Conservation (phyloP, 495 filamentous ascomycete species). For the Penicillium crystallinum region DNA sequence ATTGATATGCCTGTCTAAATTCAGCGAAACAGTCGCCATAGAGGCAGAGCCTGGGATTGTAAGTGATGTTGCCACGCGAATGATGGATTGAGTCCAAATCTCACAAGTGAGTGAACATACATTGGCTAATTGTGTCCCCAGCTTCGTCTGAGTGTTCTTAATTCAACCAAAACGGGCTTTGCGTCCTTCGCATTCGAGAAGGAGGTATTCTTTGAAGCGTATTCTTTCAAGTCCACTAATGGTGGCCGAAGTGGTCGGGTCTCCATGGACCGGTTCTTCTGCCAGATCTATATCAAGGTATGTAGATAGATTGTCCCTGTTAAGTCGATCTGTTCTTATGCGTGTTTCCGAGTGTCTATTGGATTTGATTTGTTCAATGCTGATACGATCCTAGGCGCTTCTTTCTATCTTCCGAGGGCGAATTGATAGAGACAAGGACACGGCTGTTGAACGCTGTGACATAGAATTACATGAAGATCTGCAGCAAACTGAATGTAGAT, state of each 20-base stretch:
- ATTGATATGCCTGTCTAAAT: constrained; percentile 83
- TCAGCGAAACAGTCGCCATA: constrained; percentile 82
- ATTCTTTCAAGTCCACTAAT: constrained; percentile 35
- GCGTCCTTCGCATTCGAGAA: constrained; percentile 71
- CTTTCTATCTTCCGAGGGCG: constrained; percentile 69
- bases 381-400: constrained; percentile 48
- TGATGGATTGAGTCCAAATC: background rate
- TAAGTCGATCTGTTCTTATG: background rate
- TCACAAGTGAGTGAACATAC: background rate
- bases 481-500: constrained; percentile 66
- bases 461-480: constrained; percentile 72
- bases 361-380: background rate
- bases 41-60: constrained; percentile 76
- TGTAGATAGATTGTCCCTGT: background rate
- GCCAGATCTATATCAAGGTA: constrained; percentile 68
- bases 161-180: constrained; percentile 91
- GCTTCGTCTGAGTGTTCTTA: constrained; percentile 79
- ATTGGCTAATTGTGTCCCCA: constrained; percentile 27
- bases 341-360: background rate
- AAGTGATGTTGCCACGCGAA: constrained; percentile 15
- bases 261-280: constrained; percentile 58
- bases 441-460: constrained; percentile 81
- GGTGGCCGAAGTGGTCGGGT: constrained; percentile 15
- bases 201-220: constrained; percentile 75
- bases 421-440: constrained; percentile 65